phyloP scores from a whole-genome alignment of 768 basidiomycete species.

The Megacollybia marginata region DNA sequence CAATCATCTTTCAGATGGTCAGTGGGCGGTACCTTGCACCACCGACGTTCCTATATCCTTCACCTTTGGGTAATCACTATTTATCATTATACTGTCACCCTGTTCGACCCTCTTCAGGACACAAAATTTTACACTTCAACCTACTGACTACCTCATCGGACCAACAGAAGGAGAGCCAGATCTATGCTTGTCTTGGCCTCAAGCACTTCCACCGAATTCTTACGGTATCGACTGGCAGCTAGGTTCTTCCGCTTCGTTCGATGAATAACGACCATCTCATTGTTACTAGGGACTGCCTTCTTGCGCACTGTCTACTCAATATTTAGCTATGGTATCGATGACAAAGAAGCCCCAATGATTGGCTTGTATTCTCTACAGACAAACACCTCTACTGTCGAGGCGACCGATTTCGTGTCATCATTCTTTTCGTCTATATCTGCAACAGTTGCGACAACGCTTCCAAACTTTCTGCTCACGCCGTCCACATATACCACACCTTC shows the following conservation, averaged over 20 bases:
- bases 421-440: slow-evolving; percentile 57
- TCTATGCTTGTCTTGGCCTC: slow-evolving; percentile 71
- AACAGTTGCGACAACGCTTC: slow-evolving; percentile 60
- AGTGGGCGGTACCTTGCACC: slow-evolving; percentile 73
- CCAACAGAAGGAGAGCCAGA: slow-evolving; percentile 55
- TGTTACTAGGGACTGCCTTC: slow-evolving; percentile 48
- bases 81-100: background rate
- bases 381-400: slow-evolving; percentile 31
- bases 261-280: background rate
- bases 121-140: slow-evolving; percentile 54
- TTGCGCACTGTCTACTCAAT: slow-evolving; percentile 72
- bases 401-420: slow-evolving; percentile 35
- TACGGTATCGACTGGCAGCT: slow-evolving; percentile 84
- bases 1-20: slow-evolving; percentile 35
- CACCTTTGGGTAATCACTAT: slow-evolving; percentile 52
- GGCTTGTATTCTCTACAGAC: slow-evolving; percentile 64
- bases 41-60: slow-evolving; percentile 53
- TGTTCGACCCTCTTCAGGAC: slow-evolving; percentile 21
- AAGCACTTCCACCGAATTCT: slow-evolving; percentile 52
- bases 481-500: slow-evolving; percentile 56
- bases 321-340: slow-evolving; percentile 73
- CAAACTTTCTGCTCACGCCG: slow-evolving; percentile 62
- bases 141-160: slow-evolving; percentile 74
- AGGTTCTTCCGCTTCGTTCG: slow-evolving; percentile 29
- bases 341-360: slow-evolving; percentile 68